Base-by-base conservation (phyloP, 805 yeast species). In the Candida chauliodis region DNA sequence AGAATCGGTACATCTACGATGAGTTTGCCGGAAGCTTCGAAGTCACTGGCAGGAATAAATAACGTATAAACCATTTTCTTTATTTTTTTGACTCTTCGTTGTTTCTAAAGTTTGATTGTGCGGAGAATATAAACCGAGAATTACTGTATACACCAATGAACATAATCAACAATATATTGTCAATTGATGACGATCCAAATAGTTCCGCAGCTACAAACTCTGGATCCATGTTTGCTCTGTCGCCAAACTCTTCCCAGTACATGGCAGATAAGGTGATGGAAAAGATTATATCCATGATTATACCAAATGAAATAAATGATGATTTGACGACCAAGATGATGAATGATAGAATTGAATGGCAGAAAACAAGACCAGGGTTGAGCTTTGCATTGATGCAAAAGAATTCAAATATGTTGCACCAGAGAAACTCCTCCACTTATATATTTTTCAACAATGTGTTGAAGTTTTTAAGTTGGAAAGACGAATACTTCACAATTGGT, bases 241-340 rank as follows among this genome's bases (percentile, higher is more conserved):
- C 35, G 15, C 30, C 16, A 5, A 27, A 27, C 18, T 31, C 41
- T 7, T 30, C 43, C 6, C 41, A 36, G n/a, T 36, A 30, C 15
- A 35, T 84, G 52, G 71, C 85, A 0, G 95, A 87, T 48, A 81
- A 80, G 39, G 58, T 87, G 38, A 73, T 87, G 47, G 95, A 88
- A 50, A 75, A 79, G 51, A 63, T 86, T 35, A 61, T 87, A 6
- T 66, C 79, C 16, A 77, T 85, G 80, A 83, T 89, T 1, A 64
- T 86, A 18, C 93, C 95, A 0, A 71, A 84, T 33, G 50, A 50
- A 26, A 48, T 44, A 11, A 67, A 77, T 2, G 73, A 74, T 14
- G 58, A 69, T 15, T 69, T 69, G 16, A 69, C 69, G 14, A 63
- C 58, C 13, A 52, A 55, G 24, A 48, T 68, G 3, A 57, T 81